Base-by-base conservation (phyloP, 2,329 filamentous ascomycete species). In the Tolypocladium cylindrosporum region DNA sequence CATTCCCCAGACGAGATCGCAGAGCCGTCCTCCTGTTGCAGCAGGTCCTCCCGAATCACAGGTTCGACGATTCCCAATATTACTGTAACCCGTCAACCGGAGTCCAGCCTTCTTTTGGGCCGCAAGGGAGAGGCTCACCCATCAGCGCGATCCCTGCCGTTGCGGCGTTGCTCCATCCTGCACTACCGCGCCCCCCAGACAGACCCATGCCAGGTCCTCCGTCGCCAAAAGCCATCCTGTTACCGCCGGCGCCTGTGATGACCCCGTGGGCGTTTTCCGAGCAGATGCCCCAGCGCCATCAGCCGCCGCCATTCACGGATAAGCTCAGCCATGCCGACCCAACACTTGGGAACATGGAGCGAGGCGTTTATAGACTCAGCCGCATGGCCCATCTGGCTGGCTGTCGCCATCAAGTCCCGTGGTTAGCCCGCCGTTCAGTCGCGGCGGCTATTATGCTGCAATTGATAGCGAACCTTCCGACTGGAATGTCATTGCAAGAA, bases 261-360 rank as follows among this genome's bases (percentile, higher is more conserved):
- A 34, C 45, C 27, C 45, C 45, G 45, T 34, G 9, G 54, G 39
- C 54, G 39, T 40, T 43, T 34, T 55, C 43, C 27, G 24, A 41
- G 40, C 39, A 42, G 54, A 19, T 59, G 48, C 55, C 34, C 48
- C 56, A 61, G 62, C 60, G 59, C 62, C 65, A 64, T 61, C 60
- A 67, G 67, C 67, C 66, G 66, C 63, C 63, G 66, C 67, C 67
- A 69, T 69, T 58, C 57, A 66, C 67, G 67, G 67, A 68, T 68
- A 69, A 63, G 65, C 62, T 67, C 66, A 69, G 68, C 67, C 66
- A 69, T 68, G 65, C 65, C 65, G 67, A 68, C 67, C 67, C 66
- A 69, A 55, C 58, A 61, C 61, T 60, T 67, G 67, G 67, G 65
- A 65, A 66, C 66, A 62, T 64, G 60, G 48, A 63, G 63, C 54